Base-by-base conservation (phyloP, 1,284 basidiomycete species). In the Malassezia slooffiae region DNA sequence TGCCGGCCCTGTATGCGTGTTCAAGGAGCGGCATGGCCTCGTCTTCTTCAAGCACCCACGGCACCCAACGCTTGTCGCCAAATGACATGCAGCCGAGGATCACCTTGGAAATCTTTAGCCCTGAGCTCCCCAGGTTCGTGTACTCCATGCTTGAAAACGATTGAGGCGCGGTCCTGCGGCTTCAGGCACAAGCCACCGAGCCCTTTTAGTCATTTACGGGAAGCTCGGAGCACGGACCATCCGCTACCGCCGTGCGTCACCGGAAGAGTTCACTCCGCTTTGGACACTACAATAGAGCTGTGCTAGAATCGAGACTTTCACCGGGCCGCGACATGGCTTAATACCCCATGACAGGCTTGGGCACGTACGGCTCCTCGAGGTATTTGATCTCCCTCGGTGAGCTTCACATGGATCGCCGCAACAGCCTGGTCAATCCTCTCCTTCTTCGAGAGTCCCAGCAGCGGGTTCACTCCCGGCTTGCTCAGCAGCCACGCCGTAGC, bases 41-140 rank as follows among this genome's bases (percentile, higher is more conserved):
- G 47, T 80, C 76, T 28, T 79, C 77, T 3, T 71, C 72, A 12
- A 80, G 69, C 5, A 79, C 75, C 80, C 78, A 80, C 4, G 50
- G 50, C 1, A 33, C 26, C 72, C 74, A 75, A 50, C 70, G 52
- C 3, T 61, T 39, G 24, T 53, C 55, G 4, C 75, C 77, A 54
- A 75, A 77, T 22, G 65, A 61, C 75, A 77, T 75, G 43, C 71
- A 73, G 3, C 75, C 75, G 4, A 76, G 62, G 33, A 76, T 74
- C 37, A 76, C 71, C 49, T 71, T 74, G 11, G 76, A 77, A 8
- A 48, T 24, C n/a, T 42, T 37, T 19, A 48, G 29, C 11, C 46
- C 46, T 10, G 46, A 48, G 13, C 34, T 17, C 4, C 46, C 46
- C 4, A 48, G 21, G 24, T 20, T 37, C 7, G 23, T 10, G 35